A percentile compares a stretch with the other conserved stretches of the same genome.
phyloP scores from a whole-genome alignment of 129 eudicot species.

The Apium graveolens region DNA sequence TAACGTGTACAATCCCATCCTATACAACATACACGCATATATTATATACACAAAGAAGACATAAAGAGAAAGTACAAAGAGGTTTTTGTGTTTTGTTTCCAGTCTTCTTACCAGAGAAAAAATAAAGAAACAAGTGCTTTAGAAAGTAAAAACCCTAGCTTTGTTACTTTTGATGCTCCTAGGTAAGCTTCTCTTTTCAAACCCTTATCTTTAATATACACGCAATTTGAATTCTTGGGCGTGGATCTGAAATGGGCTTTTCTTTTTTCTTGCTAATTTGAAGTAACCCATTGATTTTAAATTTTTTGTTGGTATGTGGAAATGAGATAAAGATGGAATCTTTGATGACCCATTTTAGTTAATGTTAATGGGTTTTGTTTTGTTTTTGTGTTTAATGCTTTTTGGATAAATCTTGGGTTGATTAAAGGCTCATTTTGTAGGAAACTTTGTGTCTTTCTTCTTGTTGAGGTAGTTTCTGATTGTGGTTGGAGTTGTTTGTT shows the following conservation, averaged over 20 bases:
- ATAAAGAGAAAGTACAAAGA: slow-evolving; percentile 15
- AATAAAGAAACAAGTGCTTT: neutral
- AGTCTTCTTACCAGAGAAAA: neutral
- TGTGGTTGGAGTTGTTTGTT: neutral
- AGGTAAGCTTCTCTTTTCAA: slow-evolving; percentile 10
- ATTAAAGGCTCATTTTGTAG: neutral
- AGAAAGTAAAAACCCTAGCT: slow-evolving; percentile 33
- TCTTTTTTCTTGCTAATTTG: neutral
- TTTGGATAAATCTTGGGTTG: neutral
- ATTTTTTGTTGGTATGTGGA: neutral
- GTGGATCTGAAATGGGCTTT: slow-evolving; percentile 25
- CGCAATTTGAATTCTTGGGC: neutral
- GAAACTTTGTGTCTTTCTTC: neutral
- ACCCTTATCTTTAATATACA: neutral
- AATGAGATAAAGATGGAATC: slow-evolving; percentile 2
- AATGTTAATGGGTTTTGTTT: neutral
- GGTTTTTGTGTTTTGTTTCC: slow-evolving; percentile 13
- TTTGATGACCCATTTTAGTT: neutral
- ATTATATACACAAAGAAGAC: slow-evolving; percentile 8
- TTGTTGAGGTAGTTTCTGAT: neutral
- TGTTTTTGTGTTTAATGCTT: neutral
- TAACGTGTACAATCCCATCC: slow-evolving; percentile 1
- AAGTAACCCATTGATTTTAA: neutral
- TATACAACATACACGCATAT: neutral
- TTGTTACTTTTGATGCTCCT: slow-evolving; percentile 13